phyloP scores from a whole-genome alignment of 805 yeast genomes.

The Yarrowia keelungensis region DNA sequence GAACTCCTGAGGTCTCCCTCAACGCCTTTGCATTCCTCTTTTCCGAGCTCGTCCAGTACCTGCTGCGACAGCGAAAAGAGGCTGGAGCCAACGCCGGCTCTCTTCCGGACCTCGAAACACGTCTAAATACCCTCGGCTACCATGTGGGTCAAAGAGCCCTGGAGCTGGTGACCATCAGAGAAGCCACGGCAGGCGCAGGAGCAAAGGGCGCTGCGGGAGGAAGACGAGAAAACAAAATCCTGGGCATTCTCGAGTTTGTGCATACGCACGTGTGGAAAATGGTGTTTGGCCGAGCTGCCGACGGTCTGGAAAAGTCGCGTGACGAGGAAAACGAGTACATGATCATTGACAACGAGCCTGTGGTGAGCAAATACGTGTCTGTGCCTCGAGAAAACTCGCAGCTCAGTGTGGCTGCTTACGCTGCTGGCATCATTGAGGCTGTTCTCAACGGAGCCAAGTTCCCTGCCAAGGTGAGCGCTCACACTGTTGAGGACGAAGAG shows the following conservation, averaged over 20 bases:
- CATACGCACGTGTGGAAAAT: conserved; percentile 76
- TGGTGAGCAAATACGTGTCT: conserved; percentile 72
- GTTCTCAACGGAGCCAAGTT: conserved; percentile 76
- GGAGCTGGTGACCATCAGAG: conserved; percentile 73
- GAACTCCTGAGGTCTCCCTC: conserved; percentile 69
- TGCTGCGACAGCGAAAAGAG: conserved; percentile 67
- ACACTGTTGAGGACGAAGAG: conserved; percentile 67
- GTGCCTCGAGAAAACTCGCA: conserved; percentile 81
- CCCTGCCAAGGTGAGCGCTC: conserved; percentile 82
- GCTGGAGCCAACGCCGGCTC: conserved; percentile 40
- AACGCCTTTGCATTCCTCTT: conserved; percentile 73
- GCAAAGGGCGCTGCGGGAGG: conserved; percentile 48
- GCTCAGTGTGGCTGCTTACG: conserved; percentile 80
- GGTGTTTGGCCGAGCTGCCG: conserved; percentile 75
- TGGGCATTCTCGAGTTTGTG: conserved; percentile 75
- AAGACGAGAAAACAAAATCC: conserved; percentile 64
- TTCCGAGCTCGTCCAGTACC: conserved; percentile 71
- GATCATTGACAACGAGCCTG: conserved; percentile 79
- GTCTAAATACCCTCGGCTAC: conserved; percentile 77
- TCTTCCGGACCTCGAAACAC: conserved; percentile 66
- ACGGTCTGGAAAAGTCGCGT: conserved; percentile 75
- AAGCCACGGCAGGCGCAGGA: conserved; percentile 44
- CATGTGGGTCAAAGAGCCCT: conserved; percentile 74
- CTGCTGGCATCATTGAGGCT: conserved; percentile 87
- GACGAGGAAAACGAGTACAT: conserved; percentile 72